Evolutionary conservation across 306 rosid species (phyloP).

Genomic region (Citrullus mucosospermus): DNA sequence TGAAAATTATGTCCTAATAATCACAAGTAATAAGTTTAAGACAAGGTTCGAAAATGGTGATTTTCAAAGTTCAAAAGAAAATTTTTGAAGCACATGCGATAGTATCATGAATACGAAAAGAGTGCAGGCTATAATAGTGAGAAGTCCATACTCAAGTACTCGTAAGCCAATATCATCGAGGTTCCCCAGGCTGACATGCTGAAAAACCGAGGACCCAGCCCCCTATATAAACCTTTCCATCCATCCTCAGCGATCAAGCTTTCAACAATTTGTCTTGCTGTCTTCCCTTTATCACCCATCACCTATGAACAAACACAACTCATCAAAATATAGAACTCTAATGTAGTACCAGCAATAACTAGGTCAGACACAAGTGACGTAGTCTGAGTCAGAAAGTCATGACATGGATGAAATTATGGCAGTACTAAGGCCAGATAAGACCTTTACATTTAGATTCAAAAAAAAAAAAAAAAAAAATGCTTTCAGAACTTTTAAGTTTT

Average conservation of each 20-base stretch:
- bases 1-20: neutral
- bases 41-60: too few relatives aligned
- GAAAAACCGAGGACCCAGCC: constrained; percentile 87
- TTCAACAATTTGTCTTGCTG: constrained; percentile 65
- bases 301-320: constrained; percentile 32
- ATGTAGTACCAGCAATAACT: neutral
- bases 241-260: constrained; percentile 69
- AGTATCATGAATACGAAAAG: too few relatives aligned
- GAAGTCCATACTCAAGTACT: constrained; percentile 63
- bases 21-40: too few relatives aligned
- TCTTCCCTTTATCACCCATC: constrained; percentile 46
- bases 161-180: constrained; percentile 82
- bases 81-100: too few relatives aligned
- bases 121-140: neutral
- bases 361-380: neutral
- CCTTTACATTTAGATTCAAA: neutral
- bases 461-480: too few relatives aligned
- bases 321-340: constrained; percentile 9
- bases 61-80: too few relatives aligned
- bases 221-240: constrained; percentile 85
- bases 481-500: neutral
- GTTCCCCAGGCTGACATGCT: constrained; percentile 98
- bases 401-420: neutral
- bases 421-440: neutral
- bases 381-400: neutral